Evolutionary conservation across 352 stramenopile genomes (phyloP), one percentile per base, ranked within the genome.

Genomic region (Plasmopara viticola): DNA sequence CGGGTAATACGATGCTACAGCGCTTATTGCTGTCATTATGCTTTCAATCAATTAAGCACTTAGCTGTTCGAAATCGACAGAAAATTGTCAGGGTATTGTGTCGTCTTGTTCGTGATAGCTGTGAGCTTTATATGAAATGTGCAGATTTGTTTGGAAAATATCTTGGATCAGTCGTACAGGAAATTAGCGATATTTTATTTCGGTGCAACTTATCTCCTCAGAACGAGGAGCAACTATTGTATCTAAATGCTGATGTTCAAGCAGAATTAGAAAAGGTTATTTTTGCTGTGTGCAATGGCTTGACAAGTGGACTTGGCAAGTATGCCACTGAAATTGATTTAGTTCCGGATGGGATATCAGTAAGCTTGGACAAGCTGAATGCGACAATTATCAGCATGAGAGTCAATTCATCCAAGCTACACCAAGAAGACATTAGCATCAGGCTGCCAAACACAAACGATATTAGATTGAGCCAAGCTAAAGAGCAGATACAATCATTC

Each of bases 141-240:
- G 55, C 74, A 0, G 78, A 91, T 9, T 57, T 65, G 25, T 93
- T 93, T 62, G 84, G 84, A n/a, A 85, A 76, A 46, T 90, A 91
- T 44, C 58, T 94, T 15, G 75, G 74, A 15, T 79, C 84, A 48
- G 74, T 93, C 5, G 68, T 94, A 14, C 66, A 86, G 58, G 73
- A 88, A 45, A 84, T 93, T n/a, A 70, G 74, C n/a, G 62, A 72
- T 42, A 78, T 90, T 18, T 57, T 87, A 10, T 68, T 64, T 34
- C 57, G 58, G 18, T 67, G 61, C 25, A 59, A 49, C 28, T 12
- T 35, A 9, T n/a, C 29, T 43, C 17, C 17, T 33, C 41, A 38
- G 28, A 17, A 12, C 38, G 18, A 43, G 20, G 17, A 20, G 6
- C 47, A 12, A 17, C 5, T 41, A 12, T 40, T 68, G 28, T 46